Evolutionary conservation across 805 yeast species (phyloP).

Genomic region (Saturnispora saitoi): DNA sequence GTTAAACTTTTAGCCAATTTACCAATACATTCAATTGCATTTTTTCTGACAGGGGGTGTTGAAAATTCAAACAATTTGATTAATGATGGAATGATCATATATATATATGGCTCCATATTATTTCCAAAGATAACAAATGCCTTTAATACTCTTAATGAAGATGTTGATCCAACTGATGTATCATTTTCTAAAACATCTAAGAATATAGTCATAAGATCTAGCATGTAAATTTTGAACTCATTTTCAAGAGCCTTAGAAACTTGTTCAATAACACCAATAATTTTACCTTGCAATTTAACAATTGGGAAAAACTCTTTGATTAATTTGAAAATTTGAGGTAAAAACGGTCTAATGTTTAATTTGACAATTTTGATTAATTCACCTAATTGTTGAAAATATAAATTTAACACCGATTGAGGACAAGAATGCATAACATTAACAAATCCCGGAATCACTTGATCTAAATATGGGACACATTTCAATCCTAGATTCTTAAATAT

Average conservation of each 20-base stretch:
- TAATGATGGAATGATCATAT: slow-evolving; percentile 77
- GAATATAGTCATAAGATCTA: slow-evolving; percentile 67
- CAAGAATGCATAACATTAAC: slow-evolving; percentile 76
- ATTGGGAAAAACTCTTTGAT: slow-evolving; percentile 67
- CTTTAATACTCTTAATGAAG: slow-evolving; percentile 65
- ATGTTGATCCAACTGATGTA: slow-evolving; percentile 48
- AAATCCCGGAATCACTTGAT: slow-evolving; percentile 82
- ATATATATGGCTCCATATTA: slow-evolving; percentile 81
- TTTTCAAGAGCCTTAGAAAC: slow-evolving; percentile 82
- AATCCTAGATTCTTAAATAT: slow-evolving; percentile 84
- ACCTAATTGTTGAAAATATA: slow-evolving; percentile 83
- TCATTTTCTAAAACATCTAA: slow-evolving; percentile 71
- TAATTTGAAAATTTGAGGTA: slow-evolving; percentile 64
- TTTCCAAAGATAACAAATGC: slow-evolving; percentile 82
- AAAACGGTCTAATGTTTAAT: slow-evolving; percentile 80
- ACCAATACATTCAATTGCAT: slow-evolving; percentile 79
- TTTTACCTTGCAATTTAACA: slow-evolving; percentile 61
- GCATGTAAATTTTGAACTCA: slow-evolving; percentile 79
- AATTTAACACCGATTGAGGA: slow-evolving; percentile 70
- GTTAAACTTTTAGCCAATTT: slow-evolving; percentile 65
- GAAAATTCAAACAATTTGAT: slow-evolving; percentile 71
- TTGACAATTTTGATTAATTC: slow-evolving; percentile 73
- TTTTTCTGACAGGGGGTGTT: slow-evolving; percentile 51
- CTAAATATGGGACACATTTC: slow-evolving; percentile 82
- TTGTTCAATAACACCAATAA: slow-evolving; percentile 72